Base-by-base conservation (phyloP, 768 basidiomycete genomes). In the Russula dissimulans region DNA sequence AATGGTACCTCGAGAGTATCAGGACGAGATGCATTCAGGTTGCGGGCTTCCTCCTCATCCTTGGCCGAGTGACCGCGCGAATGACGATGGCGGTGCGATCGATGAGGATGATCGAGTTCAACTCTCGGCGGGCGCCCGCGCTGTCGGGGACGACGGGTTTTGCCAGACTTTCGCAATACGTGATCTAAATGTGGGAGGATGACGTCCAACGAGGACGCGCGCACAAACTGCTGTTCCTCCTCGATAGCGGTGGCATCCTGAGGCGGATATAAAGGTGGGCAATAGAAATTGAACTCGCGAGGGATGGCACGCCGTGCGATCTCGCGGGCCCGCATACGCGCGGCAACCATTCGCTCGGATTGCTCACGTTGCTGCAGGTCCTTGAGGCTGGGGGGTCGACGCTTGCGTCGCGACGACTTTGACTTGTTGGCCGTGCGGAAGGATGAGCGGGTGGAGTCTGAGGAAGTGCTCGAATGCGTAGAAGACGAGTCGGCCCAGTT, bases 361-460 rank as follows among this genome's bases (percentile, higher is more conserved):
- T 76, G 75, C 44, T 76, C 70, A 31, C 79, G 80, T 49, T 75
- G 79, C n/a, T 18, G 34, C 14, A 83, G 69, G 42, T 83, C 82
- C 9, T 77, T 76, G 10, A 75, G 69, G 60, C 81, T 82, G 11
- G 75, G 68, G 44, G 78, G 74, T n/a, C 78, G 74, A 66, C 75
- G 76, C 36, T 78, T 75, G 38, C 77, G 70, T 46, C 78, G 80
- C 4, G 55, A 48, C 4, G 65, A 66, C 71, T 67, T 31, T 3
- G 65, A 66, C 71, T 67, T 31, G 72, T 63, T 61, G 75, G 74
- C 39, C 73, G 74, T 65, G 60, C 76, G 75, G 57, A 78, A 79
- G 75, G 60, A 74, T 57, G 61, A 67, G 60, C 50, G 61, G 58
- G 55, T 73, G 31, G 79, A 78, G n/a, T 76, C 74, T 29, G 70